These are phyloP conservation scores for Thielaviopsis punctulata DNA, from an alignment of 2,329 filamentous ascomycete genomes.

Conservation along the genomic window DNA sequence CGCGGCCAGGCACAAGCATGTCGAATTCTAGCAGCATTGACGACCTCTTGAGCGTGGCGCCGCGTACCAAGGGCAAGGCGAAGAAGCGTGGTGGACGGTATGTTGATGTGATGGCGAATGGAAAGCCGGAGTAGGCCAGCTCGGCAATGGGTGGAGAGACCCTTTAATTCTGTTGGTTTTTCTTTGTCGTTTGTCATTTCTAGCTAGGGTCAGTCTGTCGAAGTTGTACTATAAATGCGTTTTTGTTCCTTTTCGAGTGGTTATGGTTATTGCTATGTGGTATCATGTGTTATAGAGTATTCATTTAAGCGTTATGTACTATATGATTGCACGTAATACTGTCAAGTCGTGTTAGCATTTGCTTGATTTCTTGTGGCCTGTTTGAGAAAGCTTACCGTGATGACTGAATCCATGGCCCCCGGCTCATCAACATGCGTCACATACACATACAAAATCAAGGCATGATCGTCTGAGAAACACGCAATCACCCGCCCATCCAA, in stretches of 20 bases:
- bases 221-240: background rate
- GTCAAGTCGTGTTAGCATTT: background rate
- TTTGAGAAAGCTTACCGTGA: slow-evolving; percentile 42
- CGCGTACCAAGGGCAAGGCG: slow-evolving; percentile 53
- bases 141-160: no score
- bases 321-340: slow-evolving; percentile 30
- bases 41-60: slow-evolving; percentile 65
- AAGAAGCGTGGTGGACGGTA: slow-evolving; percentile 74
- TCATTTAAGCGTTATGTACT: slow-evolving; percentile 15
- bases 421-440: slow-evolving; percentile 53
- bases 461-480: slow-evolving; percentile 68
- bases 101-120: slow-evolving; percentile 84
- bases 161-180: background rate
- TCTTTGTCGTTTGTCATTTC: background rate
- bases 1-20: slow-evolving; percentile 61
- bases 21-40: slow-evolving; percentile 92
- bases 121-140: background rate
- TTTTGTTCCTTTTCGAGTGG: background rate
- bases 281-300: background rate
- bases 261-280: background rate
- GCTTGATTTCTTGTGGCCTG: no score
- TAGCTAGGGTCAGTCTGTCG: no score
- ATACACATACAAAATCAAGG: slow-evolving; percentile 70
- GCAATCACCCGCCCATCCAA: slow-evolving; percentile 85
- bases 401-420: slow-evolving; percentile 49